Evolutionary conservation across 2,329 filamentous ascomycete genomes (phyloP), one percentile per base, ranked within the genome.

Genomic region (Amauroascus verrucosus): DNA sequence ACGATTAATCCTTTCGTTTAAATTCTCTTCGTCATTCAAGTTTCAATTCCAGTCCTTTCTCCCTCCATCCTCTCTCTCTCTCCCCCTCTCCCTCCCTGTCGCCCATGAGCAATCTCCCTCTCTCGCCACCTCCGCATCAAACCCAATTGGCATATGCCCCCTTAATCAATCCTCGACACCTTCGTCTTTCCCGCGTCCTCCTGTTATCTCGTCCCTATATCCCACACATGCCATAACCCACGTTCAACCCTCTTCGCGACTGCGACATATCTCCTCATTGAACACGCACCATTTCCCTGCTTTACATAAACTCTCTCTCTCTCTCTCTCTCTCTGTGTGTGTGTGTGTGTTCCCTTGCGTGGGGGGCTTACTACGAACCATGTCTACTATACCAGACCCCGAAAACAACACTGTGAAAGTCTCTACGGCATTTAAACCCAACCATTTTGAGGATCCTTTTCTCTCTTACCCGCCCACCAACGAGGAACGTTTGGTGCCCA

Each of bases 401-500:
- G 48, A 44, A 7, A 22, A 51, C 37, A 44, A 13, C 38, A 8
- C 33, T 18, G 2, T 38, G 30, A 33, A 24, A 16, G 20, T 48
- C 14, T n/a, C n/a, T n/a, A 9, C 26, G 6, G 53, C 16, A n/a
- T 53, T 56, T 16, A 53, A 49, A 24, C n/a, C 46, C 40, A 20
- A 50, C 32, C 24, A 49, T 28, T 56, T 53, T 24, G 46, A 53
- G 18, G 54, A 56, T 24, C 50, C 46, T 3, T 56, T 56, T 33
- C 51, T 73, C 6, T 67, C 68, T 13, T 63, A 67, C 8, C 63
- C 67, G 6, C 65, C 65, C 8, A 66, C 68, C 54, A 66, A 62
- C 2, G 70, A 73, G 33, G 68, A 72, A 58, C 59, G 62, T 13
- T 63, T 64, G 28, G 67, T 71, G 45, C 60, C 62, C 40, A 62